A percentile compares a stretch with the other conserved stretches of the same genome.
Conservation (phyloP, 2,329 filamentous ascomycete genomes). For the Lachnellula willkommii region DNA sequence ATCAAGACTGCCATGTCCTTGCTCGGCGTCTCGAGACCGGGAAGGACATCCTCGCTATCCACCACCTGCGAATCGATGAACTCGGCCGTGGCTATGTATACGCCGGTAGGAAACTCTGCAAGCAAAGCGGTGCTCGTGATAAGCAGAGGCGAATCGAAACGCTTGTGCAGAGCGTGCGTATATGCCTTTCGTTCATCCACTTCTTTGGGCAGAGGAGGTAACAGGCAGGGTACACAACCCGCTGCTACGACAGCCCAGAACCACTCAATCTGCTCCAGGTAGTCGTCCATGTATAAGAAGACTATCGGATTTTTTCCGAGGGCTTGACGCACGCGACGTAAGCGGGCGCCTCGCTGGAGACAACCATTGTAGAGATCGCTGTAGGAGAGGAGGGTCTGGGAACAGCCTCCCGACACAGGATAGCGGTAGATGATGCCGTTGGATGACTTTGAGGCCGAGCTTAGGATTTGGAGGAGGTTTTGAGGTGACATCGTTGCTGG, state of each 20-base stretch:
- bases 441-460: neutral
- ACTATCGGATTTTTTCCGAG: conserved; percentile 9
- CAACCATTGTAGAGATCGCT: neutral
- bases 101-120: conserved; percentile 7
- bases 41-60: no score
- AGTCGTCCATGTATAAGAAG: conserved; percentile 33
- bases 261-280: conserved; percentile 36
- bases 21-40: no score
- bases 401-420: neutral
- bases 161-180: conserved; percentile 25
- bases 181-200: conserved; percentile 27
- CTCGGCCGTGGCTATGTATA: neutral
- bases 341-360: neutral
- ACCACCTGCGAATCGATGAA: neutral
- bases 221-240: conserved; percentile 36
- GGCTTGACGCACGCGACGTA: neutral
- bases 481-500: neutral
- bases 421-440: neutral
- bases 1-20: no score
- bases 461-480: neutral
- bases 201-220: conserved; percentile 31
- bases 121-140: conserved; percentile 20
- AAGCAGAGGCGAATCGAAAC: conserved; percentile 25
- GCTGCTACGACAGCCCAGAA: conserved; percentile 38
- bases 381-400: neutral